Conservation (phyloP, 1,139 yeast species). For the Wickerhamomyces sp. region DNA sequence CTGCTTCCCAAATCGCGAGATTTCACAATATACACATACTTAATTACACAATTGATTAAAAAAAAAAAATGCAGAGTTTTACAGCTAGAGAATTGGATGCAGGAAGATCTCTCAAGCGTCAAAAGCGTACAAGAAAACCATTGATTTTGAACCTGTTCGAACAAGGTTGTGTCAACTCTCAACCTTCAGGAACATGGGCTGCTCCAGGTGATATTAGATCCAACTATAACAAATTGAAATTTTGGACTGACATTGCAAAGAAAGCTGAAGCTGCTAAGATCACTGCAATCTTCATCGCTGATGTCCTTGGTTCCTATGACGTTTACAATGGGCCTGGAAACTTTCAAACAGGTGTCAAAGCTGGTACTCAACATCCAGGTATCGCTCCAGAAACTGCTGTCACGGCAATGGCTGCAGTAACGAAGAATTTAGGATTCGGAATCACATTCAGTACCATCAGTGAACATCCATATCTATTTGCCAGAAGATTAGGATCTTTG, state of each 20-base stretch:
- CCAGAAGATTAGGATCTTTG: constrained; percentile 35
- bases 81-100: background rate
- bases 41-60: no score
- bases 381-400: constrained; percentile 35
- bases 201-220: constrained; percentile 33
- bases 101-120: background rate
- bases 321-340: constrained; percentile 37
- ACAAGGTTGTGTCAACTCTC: constrained; percentile 34
- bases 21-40: no score
- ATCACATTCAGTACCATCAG: constrained; percentile 37
- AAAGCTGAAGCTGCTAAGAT: constrained; percentile 39
- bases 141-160: constrained; percentile 36
- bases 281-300: constrained; percentile 40
- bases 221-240: constrained; percentile 31
- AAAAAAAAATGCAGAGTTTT: no score
- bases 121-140: constrained; percentile 8
- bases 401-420: constrained; percentile 37
- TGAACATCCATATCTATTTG: constrained; percentile 36
- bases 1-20: no score
- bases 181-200: constrained; percentile 34
- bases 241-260: constrained; percentile 39
- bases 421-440: constrained; percentile 34
- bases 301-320: constrained; percentile 39
- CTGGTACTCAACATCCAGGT: constrained; percentile 37
- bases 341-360: constrained; percentile 30